Conservation (phyloP, 2,329 filamentous ascomycete genomes). For the Colletotrichum karsti region DNA sequence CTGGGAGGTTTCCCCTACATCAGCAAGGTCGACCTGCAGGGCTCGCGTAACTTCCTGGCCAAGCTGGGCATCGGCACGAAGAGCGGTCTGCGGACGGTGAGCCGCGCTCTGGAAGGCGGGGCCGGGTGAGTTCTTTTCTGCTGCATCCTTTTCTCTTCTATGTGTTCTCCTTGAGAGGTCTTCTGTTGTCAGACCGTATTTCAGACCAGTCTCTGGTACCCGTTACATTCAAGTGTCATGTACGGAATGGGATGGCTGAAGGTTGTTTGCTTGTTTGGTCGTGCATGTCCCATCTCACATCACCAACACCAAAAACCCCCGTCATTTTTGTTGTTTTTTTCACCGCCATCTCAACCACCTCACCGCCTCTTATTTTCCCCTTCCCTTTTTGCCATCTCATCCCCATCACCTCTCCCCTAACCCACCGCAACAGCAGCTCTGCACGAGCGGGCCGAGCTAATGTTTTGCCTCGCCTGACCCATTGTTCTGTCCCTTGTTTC, state of each 20-base stretch:
- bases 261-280: not conserved
- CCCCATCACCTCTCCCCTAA: slow-evolving; percentile 10
- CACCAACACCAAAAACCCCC: not conserved
- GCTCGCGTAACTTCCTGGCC: slow-evolving; percentile 73
- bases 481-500: slow-evolving; percentile 6
- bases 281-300: slow-evolving; percentile 1
- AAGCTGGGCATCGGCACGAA: slow-evolving; percentile 63
- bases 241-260: not conserved
- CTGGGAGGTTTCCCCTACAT: slow-evolving; percentile 76
- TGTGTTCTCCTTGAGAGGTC: not conserved
- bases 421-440: slow-evolving; percentile 6
- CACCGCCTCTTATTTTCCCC: slow-evolving; percentile 8
- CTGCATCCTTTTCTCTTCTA: not conserved
- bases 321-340: not conserved
- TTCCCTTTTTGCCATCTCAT: not conserved
- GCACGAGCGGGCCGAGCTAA: slow-evolving; percentile 14
- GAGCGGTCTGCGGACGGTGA: slow-evolving; percentile 39
- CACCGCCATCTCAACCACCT: slow-evolving; percentile 15
- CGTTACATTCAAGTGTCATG: slow-evolving; percentile 2
- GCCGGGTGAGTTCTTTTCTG: slow-evolving; percentile 43
- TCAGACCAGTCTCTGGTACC: not conserved
- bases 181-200: not conserved
- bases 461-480: slow-evolving; percentile 29
- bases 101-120: slow-evolving; percentile 45
- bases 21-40: slow-evolving; percentile 74